Evolutionary conservation across 129 eudicot genomes (phyloP), one percentile per base, ranked within the genome.

Genomic region (Calendula officinalis): DNA sequence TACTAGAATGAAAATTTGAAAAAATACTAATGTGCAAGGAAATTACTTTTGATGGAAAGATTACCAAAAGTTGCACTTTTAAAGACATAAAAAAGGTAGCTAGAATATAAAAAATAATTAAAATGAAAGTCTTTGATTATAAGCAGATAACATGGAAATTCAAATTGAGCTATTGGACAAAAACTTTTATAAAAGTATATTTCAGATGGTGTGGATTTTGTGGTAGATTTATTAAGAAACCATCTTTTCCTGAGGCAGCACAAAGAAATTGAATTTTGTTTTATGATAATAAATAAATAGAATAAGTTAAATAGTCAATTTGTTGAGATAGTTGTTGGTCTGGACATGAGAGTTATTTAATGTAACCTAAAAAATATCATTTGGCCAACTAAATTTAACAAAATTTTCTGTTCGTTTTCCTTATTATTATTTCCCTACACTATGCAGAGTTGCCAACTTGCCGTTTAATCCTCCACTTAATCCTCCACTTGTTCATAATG

Each of bases 281-380:
- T 11, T 11, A 34, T 45, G 60, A 44, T 13, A 16, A 52, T 61
- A 56, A 50, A 36, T 17, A 13, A 17, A 54, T 55, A 4, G 27
- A 45, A 67, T 44, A 60, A 30, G 69, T 67, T 67, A 60, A 69
- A 45, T 60, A 59, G 56, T 67, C 77, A 63, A 54, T 62, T 70
- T 43, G 14, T 52, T 54, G 58, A 52, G 70, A 65, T 62, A 49
- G 58, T 62, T 74, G 79, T 67, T 59, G 79, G 56, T 60, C 45
- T 36, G 51, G 63, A 13, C 46, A 8, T 14, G 30, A 11, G 8
- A 42, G 44, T 33, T 49, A 64, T 42, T 68, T 41, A 56, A 68
- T 44, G 3, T 6, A 22, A 53, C 32, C 32, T 14, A 34, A 64
- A 57, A 10, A 15, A 43, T 33, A 36, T 34, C 46, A 33, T 42